A percentile compares a stretch with the other conserved stretches of the same genome.
These are phyloP conservation scores for Sporothrix phasma DNA, from an alignment of 2,329 filamentous ascomycete species.

Conservation along the genomic window DNA sequence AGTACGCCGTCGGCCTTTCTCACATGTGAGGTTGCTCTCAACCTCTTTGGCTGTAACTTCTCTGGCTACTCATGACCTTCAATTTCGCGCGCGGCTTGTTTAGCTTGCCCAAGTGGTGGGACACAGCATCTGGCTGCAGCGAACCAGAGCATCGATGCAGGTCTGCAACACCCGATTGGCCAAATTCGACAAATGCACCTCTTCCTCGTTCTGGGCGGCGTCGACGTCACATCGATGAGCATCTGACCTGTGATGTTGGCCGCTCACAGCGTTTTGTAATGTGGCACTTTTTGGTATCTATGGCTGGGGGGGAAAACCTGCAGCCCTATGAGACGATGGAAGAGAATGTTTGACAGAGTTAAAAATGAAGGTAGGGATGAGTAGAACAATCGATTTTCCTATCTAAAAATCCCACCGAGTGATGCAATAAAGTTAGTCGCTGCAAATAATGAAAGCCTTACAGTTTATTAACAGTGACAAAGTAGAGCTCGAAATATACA, in stretches of 20 bases:
- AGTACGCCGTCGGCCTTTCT: neutral
- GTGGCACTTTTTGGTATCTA: neutral
- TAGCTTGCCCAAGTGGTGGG: neutral
- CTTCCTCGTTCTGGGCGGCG: neutral
- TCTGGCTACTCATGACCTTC: neutral
- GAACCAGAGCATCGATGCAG: slow-evolving; percentile 4
- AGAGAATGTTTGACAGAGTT: neutral
- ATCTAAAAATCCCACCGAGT: too few species aligned
- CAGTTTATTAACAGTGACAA: too few species aligned
- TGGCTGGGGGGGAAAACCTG: neutral
- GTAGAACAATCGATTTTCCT: too few species aligned
- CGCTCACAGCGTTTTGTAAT: neutral
- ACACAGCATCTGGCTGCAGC: neutral
- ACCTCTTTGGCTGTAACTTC: neutral
- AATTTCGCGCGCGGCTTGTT: slow-evolving; percentile 13
- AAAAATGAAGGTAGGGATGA: too few species aligned
- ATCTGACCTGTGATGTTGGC: neutral
- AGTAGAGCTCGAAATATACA: too few species aligned
- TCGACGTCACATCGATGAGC: neutral
- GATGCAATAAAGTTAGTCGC: too few species aligned
- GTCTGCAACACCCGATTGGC: slow-evolving; percentile 4
- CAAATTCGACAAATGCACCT: neutral
- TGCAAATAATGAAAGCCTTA: too few species aligned
- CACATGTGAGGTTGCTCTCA: neutral
- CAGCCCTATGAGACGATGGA: neutral